phyloP scores from a whole-genome alignment of 2,329 filamentous ascomycete species.

The Magnaporthiopsis incrustans region DNA sequence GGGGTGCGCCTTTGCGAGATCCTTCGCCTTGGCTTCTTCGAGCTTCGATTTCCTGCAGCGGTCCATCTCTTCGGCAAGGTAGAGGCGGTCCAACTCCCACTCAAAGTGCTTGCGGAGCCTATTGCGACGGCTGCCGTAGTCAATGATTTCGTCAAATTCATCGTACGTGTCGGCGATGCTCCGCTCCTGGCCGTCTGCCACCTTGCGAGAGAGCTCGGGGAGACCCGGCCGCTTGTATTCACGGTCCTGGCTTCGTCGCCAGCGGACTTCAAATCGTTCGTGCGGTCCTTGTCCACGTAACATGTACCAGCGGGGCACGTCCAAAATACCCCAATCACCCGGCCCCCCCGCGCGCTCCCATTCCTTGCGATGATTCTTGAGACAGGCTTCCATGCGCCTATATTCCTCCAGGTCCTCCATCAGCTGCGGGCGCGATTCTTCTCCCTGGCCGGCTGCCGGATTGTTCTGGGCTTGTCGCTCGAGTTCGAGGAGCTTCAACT shows the following conservation, averaged over 20 bases:
- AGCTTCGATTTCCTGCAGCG: not conserved
- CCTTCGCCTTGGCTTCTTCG: not conserved
- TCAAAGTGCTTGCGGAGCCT: slow-evolving; percentile 11
- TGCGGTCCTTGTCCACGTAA: not conserved
- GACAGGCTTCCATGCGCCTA: not conserved
- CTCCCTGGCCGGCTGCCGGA: not conserved
- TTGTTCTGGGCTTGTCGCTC: not conserved
- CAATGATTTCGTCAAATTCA: not conserved
- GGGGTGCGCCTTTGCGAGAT: not conserved
- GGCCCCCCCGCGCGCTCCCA: not conserved
- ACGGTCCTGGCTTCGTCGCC: rapidly evolving
- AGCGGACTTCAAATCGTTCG: rapidly evolving
- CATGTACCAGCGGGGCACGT: not conserved
- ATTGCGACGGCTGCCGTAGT: slow-evolving; percentile 6
- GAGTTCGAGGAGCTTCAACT: not conserved
- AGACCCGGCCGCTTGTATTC: not conserved
- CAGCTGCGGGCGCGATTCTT: not conserved
- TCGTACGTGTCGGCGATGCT: not conserved
- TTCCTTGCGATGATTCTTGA: not conserved
- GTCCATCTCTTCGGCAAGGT: slow-evolving; percentile 6
- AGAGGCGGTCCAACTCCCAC: slow-evolving; percentile 11
- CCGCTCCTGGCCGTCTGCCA: not conserved
- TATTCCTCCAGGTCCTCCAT: not conserved
- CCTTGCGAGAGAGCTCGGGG: not conserved
- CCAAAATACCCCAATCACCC: not conserved